Conservation (phyloP, 352 stramenopile genomes). For the Blastocystis sp. region DNA sequence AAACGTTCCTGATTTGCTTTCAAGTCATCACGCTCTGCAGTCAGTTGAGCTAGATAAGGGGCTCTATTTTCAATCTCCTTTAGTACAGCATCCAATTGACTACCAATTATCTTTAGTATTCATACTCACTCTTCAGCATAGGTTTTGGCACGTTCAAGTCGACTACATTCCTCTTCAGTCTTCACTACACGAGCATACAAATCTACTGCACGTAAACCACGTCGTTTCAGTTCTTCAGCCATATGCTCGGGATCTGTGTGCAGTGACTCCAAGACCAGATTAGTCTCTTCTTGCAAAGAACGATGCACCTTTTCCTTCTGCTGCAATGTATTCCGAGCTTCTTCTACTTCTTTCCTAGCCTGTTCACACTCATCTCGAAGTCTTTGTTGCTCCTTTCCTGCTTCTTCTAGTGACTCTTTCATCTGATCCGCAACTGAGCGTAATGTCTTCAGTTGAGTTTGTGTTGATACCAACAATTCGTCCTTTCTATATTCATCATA, state of each 20-base stretch:
- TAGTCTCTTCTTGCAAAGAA: conserved; percentile 23
- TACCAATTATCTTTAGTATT: conserved; percentile 69
- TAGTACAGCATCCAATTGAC: conserved; percentile 81
- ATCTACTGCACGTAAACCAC: conserved; percentile 79
- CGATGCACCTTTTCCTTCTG: not conserved
- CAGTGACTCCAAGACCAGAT: not conserved
- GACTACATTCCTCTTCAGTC: conserved; percentile 80
- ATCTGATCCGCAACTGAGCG: not conserved
- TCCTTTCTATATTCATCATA: conserved; percentile 24
- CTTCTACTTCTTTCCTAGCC: not conserved
- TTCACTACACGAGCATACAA: conserved; percentile 84
- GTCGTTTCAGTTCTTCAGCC: not conserved
- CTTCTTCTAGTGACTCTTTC: not conserved
- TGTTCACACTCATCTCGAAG: not conserved
- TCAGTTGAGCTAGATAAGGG: conserved; percentile 82
- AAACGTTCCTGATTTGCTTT: conserved; percentile 80
- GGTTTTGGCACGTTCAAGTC: conserved; percentile 2
- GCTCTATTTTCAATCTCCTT: conserved; percentile 86
- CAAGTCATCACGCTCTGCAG: conserved; percentile 83
- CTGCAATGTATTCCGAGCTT: not conserved
- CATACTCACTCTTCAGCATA: not conserved
- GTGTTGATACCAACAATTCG: conserved; percentile 1
- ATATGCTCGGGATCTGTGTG: not conserved
- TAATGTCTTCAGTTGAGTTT: not conserved
- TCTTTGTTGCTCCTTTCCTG: not conserved